phyloP scores from a whole-genome alignment of 257 asterid species.

The Nicotiana obtusifolia region DNA sequence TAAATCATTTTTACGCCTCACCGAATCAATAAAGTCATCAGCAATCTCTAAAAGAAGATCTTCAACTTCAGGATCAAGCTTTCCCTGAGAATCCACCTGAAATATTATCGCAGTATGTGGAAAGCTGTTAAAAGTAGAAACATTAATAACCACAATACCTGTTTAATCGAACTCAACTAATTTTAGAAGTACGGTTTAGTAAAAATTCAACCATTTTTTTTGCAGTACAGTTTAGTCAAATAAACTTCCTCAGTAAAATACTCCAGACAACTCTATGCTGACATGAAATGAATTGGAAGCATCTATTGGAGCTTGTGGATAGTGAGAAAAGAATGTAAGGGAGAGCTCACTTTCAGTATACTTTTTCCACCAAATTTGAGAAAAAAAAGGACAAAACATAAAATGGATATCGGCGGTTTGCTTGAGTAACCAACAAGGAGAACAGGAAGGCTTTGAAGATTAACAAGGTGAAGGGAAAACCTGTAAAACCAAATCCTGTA shows the following conservation, averaged over 20 bases:
- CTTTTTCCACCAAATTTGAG: background rate
- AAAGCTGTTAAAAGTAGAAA: background rate
- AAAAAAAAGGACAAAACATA: background rate
- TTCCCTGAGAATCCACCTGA: conserved; percentile 62
- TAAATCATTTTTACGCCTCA: conserved; percentile 29
- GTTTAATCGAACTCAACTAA: background rate
- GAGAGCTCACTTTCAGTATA: background rate
- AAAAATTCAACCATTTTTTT: background rate
- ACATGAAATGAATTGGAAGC: background rate
- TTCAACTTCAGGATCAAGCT: conserved; percentile 80
- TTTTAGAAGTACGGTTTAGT: background rate
- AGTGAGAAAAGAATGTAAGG: background rate
- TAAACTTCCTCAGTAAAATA: background rate
- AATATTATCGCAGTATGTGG: conserved; percentile 14
- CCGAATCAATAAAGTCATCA: conserved; percentile 77
- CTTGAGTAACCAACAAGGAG: background rate
- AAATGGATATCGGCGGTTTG: background rate
- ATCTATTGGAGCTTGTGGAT: background rate
- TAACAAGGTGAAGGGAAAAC: conserved; percentile 26
- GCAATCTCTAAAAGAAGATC: conserved; percentile 70
- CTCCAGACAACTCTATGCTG: background rate
- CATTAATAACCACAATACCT: background rate
- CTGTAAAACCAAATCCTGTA: conserved; percentile 81
- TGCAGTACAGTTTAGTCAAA: background rate
- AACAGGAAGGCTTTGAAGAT: background rate